Evolutionary conservation across 208 protist species (phyloP).

Genomic region (Spongospora subterranea): DNA sequence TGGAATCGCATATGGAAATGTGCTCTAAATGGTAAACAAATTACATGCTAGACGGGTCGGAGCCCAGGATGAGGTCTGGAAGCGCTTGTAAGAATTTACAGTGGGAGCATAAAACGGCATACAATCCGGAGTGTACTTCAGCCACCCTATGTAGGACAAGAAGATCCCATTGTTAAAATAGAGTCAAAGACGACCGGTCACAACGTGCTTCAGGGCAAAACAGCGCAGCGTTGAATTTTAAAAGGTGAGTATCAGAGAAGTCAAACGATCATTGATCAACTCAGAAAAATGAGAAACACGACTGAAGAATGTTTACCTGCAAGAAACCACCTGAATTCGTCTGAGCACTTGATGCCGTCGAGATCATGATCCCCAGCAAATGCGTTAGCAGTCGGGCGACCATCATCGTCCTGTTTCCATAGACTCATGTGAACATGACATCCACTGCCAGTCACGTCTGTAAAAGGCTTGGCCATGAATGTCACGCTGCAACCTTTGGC

Average conservation of each 20-base stretch:
- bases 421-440: slow-evolving; percentile 54
- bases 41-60: slow-evolving; percentile 54
- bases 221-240: too few species aligned
- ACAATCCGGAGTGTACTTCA: slow-evolving; percentile 57
- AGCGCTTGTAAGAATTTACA: slow-evolving; percentile 57
- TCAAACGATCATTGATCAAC: too few species aligned
- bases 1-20: too few species aligned
- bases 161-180: not conserved
- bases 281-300: not conserved
- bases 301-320: not conserved
- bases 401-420: slow-evolving; percentile 11
- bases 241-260: too few species aligned
- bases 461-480: slow-evolving; percentile 60
- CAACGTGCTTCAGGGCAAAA: too few species aligned
- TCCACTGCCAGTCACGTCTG: slow-evolving; percentile 55
- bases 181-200: too few species aligned
- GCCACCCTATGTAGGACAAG: slow-evolving; percentile 12
- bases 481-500: slow-evolving; percentile 32
- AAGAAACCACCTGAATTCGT: slow-evolving; percentile 2
- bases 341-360: slow-evolving; percentile 51
- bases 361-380: not conserved
- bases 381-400: not conserved
- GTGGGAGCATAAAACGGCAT: slow-evolving; percentile 59
- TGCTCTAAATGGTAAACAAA: not conserved
- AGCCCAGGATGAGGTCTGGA: slow-evolving; percentile 41